Evolutionary conservation across 108 stramenopile species (phyloP).

Genomic region (Cyclostephanos tholiformis): DNA sequence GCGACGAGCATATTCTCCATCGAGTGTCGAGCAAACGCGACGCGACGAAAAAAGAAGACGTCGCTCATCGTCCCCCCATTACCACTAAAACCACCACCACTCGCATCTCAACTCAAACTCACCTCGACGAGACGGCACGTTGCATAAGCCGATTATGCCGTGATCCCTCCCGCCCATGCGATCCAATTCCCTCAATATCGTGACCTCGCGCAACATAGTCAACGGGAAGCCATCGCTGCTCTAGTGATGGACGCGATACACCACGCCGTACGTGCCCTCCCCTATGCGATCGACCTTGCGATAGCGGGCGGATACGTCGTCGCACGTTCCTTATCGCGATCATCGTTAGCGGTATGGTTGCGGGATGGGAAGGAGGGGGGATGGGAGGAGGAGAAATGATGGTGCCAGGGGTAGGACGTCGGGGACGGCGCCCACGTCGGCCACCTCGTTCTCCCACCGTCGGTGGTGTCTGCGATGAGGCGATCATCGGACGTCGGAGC

Average conservation of each 20-base stretch:
- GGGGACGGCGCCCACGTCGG: not conserved
- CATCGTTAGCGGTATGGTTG: not conserved
- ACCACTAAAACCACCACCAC: too few species aligned
- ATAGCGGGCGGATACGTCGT: conserved; percentile 78
- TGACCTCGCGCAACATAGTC: too few species aligned
- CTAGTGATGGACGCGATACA: conserved; percentile 93
- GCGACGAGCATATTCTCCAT: too few species aligned
- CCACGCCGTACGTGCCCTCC: conserved; percentile 98
- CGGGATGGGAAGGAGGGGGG: not conserved
- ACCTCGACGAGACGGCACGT: conserved; percentile 73
- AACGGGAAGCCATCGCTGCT: conserved; percentile 83
- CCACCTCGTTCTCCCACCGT: not conserved
- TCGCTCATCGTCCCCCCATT: too few species aligned
- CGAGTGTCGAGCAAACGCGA: too few species aligned
- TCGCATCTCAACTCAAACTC: too few species aligned
- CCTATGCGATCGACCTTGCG: conserved; percentile 94
- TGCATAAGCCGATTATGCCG: conserved; percentile 63
- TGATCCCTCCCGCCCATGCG: conserved; percentile 50
- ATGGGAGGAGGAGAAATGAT: too few species aligned
- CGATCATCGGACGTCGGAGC: not conserved
- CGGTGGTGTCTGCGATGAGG: not conserved
- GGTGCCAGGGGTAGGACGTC: not conserved
- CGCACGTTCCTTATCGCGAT: conserved; percentile 55
- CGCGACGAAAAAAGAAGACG: too few species aligned
- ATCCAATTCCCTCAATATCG: conserved; percentile 54